Evolutionary conservation across 139 green algal genomes (phyloP).

Genomic region (Chlamydomonas asymmetrica): DNA sequence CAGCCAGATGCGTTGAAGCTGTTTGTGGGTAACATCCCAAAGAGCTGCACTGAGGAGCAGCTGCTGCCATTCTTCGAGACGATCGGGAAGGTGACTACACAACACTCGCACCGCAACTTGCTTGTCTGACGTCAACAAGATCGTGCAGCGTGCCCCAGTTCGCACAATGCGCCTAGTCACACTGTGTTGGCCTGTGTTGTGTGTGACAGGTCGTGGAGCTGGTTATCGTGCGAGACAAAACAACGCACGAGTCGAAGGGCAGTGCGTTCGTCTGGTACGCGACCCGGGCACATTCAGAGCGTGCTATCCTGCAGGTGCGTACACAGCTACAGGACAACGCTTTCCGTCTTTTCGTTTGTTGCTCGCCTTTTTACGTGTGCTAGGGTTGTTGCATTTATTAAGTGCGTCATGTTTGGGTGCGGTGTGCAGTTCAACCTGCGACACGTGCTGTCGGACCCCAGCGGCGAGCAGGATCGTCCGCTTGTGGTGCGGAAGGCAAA

Average conservation of each 20-base stretch:
- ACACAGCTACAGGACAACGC: too few species aligned
- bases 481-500: constrained; percentile 68
- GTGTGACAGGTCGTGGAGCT: constrained; percentile 53
- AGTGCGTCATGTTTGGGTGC: too few species aligned
- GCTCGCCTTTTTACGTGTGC: too few species aligned
- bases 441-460: constrained; percentile 44
- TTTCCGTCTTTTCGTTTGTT: too few species aligned
- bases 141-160: too few species aligned
- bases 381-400: too few species aligned
- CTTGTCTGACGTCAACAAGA: too few species aligned
- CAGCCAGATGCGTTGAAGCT: constrained; percentile 49
- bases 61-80: constrained; percentile 62
- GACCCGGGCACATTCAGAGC: constrained; percentile 35
- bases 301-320: constrained; percentile 48
- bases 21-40: constrained; percentile 73
- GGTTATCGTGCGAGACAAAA: constrained; percentile 65
- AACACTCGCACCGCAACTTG: too few species aligned
- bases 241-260: constrained; percentile 65
- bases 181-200: too few species aligned
- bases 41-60: constrained; percentile 61
- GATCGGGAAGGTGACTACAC: constrained; percentile 43
- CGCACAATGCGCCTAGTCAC: too few species aligned
- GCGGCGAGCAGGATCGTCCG: constrained; percentile 54
- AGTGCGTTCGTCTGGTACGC: constrained; percentile 65
- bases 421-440: constrained; percentile 64